Conservation (phyloP, 768 basidiomycete species). For the Dacryopinax spathularia region DNA sequence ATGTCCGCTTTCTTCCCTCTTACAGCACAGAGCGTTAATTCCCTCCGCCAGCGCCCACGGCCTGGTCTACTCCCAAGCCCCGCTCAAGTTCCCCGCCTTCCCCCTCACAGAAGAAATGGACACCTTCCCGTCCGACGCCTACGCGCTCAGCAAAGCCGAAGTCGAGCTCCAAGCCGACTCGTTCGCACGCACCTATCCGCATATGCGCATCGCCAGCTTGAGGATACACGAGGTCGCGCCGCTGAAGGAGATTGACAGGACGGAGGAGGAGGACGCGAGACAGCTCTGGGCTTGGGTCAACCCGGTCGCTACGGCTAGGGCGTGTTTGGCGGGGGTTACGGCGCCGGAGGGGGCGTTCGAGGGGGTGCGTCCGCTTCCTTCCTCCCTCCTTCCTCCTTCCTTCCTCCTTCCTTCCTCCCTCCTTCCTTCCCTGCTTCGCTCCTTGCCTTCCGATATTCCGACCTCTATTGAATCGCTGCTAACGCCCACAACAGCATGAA, state of each 20-base stretch:
- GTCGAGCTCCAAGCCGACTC: constrained; percentile 54
- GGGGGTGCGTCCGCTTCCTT: constrained; percentile 21
- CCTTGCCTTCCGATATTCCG: too few relatives aligned
- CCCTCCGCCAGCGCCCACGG: neutral
- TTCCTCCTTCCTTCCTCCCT: too few relatives aligned
- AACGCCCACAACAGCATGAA: constrained; percentile 36
- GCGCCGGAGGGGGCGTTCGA: constrained; percentile 29
- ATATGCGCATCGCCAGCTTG: constrained; percentile 53
- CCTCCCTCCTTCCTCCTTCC: neutral
- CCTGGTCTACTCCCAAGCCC: constrained; percentile 14
- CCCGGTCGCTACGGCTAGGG: constrained; percentile 46
- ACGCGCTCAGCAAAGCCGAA: constrained; percentile 44
- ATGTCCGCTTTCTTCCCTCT: neutral
- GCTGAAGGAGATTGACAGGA: constrained; percentile 17
- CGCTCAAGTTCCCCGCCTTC: constrained; percentile 39
- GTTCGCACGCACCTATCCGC: constrained; percentile 45
- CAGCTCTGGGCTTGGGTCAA: constrained; percentile 62
- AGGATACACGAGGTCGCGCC: constrained; percentile 45
- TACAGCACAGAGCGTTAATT: neutral
- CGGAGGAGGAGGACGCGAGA: constrained; percentile 22
- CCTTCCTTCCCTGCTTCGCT: too few relatives aligned
- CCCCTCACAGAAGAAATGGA: constrained; percentile 49
- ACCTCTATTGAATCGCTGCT: too few relatives aligned
- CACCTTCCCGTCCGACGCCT: constrained; percentile 49
- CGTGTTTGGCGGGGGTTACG: constrained; percentile 46